These are phyloP conservation scores for Asterophora lycoperdoides DNA, from an alignment of 768 basidiomycete genomes.

Conservation along the genomic window DNA sequence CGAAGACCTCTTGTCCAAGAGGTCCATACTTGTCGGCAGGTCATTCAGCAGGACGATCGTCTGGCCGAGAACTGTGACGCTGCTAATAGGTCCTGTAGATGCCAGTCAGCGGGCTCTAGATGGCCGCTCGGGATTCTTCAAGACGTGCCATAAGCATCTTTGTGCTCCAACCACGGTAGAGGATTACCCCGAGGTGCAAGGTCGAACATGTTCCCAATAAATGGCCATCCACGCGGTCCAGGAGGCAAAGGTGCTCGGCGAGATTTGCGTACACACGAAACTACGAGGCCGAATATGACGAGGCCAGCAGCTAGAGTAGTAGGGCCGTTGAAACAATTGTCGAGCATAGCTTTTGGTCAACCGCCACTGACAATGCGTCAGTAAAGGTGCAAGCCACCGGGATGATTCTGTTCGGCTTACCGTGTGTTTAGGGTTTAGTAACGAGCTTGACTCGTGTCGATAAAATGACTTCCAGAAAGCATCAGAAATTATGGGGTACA, in stretches of 20 bases:
- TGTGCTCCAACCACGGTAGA: conserved; percentile 18
- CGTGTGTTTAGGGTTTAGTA: too few relatives aligned
- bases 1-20: conserved; percentile 32
- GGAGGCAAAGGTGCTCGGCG: conserved; percentile 21
- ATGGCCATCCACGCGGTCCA: conserved; percentile 28
- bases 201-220: conserved; percentile 30
- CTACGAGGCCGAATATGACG: neutral
- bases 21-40: conserved; percentile 25
- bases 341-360: neutral
- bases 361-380: too few relatives aligned
- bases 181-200: conserved; percentile 22
- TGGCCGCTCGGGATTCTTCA: neutral
- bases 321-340: neutral
- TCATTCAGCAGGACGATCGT: conserved; percentile 26
- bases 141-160: conserved; percentile 18
- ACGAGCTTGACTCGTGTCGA: neutral
- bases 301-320: neutral
- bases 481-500: neutral
- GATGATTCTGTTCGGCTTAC: too few relatives aligned
- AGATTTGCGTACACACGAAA: neutral
- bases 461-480: neutral
- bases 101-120: neutral
- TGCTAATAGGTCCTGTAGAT: conserved; percentile 17
- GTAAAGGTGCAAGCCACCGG: too few relatives aligned
- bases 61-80: conserved; percentile 23